Evolutionary conservation across 2,329 filamentous ascomycete species (phyloP), one percentile per base, ranked within the genome.

Genomic region (Aaosphaeria arxii): DNA sequence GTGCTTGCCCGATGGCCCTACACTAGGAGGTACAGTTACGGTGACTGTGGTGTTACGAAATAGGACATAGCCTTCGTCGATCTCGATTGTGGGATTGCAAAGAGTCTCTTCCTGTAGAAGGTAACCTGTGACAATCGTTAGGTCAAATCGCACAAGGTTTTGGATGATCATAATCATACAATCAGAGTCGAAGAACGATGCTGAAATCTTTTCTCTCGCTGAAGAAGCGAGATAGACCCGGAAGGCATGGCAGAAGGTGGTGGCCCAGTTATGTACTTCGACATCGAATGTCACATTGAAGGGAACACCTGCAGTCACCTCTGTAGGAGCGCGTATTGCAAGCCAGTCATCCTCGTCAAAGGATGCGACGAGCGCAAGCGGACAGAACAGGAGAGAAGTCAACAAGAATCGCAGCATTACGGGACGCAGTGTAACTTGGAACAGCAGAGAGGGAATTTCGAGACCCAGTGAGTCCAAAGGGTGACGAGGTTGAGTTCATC

Each of bases 1-100:
- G 35, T 58, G 46, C 2, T 33, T 44, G 9, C 49, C 55, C 30
- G 53, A 53, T 5, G 53, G 49, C 11, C 55, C 53, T 5, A 57
- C 48, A 9, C 35, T 51, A 29, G 49, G 29, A 11, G 53, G 51
- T 17, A 54, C 53, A 11, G 49, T 52, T 4, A 58, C 47, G 5
- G 41, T 52, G 51, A 54, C 54, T 11, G 49, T 47, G 4, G 51
- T 53, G 38, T 51, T 50, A 9, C 44, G 31, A 24, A 48, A 47
- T 5, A 29, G 32, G 1, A 54, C 47, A 29, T 52, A 49, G 31
- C 46, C 36, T 11, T 17, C 11, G 32, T 13, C 35, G 11, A 54
- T 47, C 4, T 38, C 42, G 24, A 57, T 50, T 1, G 45, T 44
- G 6, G 45, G 17, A 45, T 54, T 45, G 38, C 53, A 56, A 1